A percentile compares a stretch with the other conserved stretches of the same genome.
phyloP scores from a whole-genome alignment of 257 asterid genomes.

The Solanum stenotomum region DNA sequence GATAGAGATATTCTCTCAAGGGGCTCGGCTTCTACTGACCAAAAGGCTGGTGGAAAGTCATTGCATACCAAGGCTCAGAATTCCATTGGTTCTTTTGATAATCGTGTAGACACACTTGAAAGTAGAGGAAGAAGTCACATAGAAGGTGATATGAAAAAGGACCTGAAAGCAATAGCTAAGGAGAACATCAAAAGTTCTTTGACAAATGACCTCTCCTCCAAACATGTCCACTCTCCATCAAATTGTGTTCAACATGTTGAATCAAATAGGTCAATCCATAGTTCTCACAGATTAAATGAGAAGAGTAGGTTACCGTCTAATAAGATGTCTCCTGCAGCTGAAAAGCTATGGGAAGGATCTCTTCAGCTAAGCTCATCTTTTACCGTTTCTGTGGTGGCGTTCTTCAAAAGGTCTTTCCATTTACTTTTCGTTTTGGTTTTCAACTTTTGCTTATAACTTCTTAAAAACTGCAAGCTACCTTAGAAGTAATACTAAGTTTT shows the following conservation, averaged over 20 bases:
- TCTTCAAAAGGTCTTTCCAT: constrained; percentile 20
- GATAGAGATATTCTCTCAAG: not conserved
- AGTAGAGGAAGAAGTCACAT: not conserved
- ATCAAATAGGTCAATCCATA: not conserved
- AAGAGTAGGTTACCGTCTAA: not conserved
- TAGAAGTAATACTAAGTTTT: not conserved
- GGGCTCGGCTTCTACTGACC: not conserved
- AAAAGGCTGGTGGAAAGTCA: not conserved
- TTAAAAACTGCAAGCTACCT: not conserved
- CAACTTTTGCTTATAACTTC: not conserved
- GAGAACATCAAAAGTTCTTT: constrained; percentile 2
- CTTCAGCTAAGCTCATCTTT: constrained; percentile 16
- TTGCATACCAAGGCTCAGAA: not conserved
- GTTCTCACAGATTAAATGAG: not conserved
- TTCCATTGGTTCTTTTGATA: not conserved
- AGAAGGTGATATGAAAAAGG: not conserved
- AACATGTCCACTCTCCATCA: not conserved
- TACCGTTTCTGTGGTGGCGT: constrained; percentile 16
- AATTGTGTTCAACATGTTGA: not conserved
- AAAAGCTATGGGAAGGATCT: constrained; percentile 28
- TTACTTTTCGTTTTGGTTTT: not conserved
- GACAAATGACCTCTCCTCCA: not conserved
- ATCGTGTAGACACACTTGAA: not conserved
- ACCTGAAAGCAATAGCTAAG: not conserved
- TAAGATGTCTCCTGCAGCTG: constrained; percentile 5